Conservation (phyloP, 2,329 filamentous ascomycete species). For the Myriosclerotinia scirpicola region DNA sequence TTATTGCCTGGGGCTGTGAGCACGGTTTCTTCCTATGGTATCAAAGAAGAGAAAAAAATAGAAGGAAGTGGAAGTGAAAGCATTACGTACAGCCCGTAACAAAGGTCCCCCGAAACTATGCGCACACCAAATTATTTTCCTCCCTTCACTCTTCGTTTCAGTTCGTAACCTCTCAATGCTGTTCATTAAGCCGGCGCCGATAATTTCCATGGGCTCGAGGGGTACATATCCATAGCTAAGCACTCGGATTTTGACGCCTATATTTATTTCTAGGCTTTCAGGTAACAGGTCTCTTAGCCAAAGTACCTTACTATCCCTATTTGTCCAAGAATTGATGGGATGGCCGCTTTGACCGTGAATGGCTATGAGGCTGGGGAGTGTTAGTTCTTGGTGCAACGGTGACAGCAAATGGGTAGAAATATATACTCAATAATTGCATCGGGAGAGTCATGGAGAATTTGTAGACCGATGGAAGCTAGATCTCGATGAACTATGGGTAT, state of each 20-base stretch:
- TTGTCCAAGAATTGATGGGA: conserved; percentile 13
- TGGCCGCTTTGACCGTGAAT: conserved; percentile 21
- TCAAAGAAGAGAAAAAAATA: not conserved
- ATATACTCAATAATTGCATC: conserved; percentile 20
- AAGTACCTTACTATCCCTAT: conserved; percentile 5
- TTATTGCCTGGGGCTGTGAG: not conserved
- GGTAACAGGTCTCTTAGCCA: conserved; percentile 21
- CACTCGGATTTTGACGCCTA: not conserved
- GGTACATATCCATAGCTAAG: conserved; percentile 17
- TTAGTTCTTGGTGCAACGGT: not conserved
- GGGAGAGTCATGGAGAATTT: not conserved
- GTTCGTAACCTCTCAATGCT: not conserved
- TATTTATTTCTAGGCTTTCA: not conserved
- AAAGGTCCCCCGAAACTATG: conserved; percentile 22
- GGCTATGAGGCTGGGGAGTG: conserved; percentile 16
- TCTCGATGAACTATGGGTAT: not conserved
- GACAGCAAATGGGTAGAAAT: not conserved
- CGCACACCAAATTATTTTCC: conserved; percentile 16
- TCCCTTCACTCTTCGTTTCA: not conserved
- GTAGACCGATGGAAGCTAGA: conserved; percentile 1
- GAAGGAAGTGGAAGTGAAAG: not conserved
- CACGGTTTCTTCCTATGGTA: not conserved
- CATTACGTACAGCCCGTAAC: conserved; percentile 5
- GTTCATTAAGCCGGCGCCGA: not conserved
- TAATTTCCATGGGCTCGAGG: not conserved